These are phyloP conservation scores for Clausena lansium DNA, from an alignment of 345 rosid genomes.

Conservation along the genomic window DNA sequence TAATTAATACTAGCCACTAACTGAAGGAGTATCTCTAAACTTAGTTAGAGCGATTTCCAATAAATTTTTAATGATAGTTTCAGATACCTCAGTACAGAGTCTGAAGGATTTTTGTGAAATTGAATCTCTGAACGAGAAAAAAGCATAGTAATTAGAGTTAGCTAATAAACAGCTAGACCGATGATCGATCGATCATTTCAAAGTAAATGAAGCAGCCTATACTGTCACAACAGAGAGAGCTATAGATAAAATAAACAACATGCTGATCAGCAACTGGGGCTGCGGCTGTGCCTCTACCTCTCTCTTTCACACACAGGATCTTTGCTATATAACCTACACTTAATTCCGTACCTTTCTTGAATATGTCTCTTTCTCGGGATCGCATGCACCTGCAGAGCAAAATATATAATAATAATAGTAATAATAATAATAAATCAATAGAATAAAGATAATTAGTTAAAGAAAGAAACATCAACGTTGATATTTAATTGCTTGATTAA, in stretches of 20 bases:
- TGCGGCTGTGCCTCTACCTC: neutral
- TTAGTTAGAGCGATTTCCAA: neutral
- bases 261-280: slow-evolving; percentile 12
- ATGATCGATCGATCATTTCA: neutral
- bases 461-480: neutral
- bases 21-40: no score
- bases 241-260: neutral
- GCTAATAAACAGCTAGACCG: neutral
- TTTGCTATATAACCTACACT: slow-evolving; percentile 24
- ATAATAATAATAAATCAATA: no score
- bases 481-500: no score
- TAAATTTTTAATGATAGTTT: neutral
- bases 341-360: slow-evolving; percentile 49
- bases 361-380: slow-evolving; percentile 41
- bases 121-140: neutral
- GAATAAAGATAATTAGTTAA: no score
- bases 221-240: slow-evolving; percentile 14
- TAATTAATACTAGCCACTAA: no score
- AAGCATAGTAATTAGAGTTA: neutral
- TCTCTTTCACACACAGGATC: slow-evolving; percentile 31
- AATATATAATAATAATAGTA: neutral
- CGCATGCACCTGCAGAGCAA: slow-evolving; percentile 7
- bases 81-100: neutral
- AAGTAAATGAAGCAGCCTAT: neutral
- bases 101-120: neutral